Evolutionary conservation across 225 moss, liverwort and hornwort genomes (phyloP).

Genomic region (Physcomitrellopsis africana): DNA sequence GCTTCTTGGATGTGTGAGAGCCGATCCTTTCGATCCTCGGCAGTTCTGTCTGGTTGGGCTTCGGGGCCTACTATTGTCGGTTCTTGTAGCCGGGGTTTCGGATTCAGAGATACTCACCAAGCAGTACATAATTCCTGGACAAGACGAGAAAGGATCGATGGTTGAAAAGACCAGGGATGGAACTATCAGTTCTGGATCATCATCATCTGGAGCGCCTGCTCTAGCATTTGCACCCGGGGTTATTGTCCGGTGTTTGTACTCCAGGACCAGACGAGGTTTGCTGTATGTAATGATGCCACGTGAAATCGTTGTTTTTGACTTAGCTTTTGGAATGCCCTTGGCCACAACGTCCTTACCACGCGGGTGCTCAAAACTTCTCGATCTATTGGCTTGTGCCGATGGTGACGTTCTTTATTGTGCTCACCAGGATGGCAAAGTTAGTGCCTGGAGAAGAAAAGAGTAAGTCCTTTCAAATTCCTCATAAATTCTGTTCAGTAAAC

Average conservation of each 20-base stretch:
- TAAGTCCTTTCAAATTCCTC: conserved; percentile 43
- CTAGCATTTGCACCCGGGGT: conserved; percentile 73
- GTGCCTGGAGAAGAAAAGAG: conserved; percentile 91
- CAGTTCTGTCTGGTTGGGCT: conserved; percentile 86
- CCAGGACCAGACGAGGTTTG: conserved; percentile 72
- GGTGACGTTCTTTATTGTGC: conserved; percentile 91
- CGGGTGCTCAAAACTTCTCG: conserved; percentile 78
- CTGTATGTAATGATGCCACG: conserved; percentile 83
- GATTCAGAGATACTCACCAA: conserved; percentile 79
- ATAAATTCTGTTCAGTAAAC: conserved; percentile 10
- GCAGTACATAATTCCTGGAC: conserved; percentile 65
- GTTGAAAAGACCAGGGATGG: conserved; percentile 74
- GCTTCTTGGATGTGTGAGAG: conserved; percentile 77
- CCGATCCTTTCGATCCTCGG: conserved; percentile 92
- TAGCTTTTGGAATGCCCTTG: conserved; percentile 85
- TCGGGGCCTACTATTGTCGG: conserved; percentile 75
- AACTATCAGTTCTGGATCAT: conserved; percentile 56
- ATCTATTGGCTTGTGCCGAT: conserved; percentile 78
- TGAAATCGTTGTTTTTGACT: conserved; percentile 88
- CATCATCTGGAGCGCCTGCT: conserved; percentile 78
- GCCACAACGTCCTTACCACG: conserved; percentile 82
- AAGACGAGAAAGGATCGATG: conserved; percentile 73
- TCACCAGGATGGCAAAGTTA: conserved; percentile 94
- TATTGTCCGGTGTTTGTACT: conserved; percentile 84
- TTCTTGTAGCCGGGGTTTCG: conserved; percentile 70